Percentiles rank a stretch among this genome's conserved stretches.
These are phyloP conservation scores for Candida orba DNA, from an alignment of 805 yeast species.

Conservation along the genomic window DNA sequence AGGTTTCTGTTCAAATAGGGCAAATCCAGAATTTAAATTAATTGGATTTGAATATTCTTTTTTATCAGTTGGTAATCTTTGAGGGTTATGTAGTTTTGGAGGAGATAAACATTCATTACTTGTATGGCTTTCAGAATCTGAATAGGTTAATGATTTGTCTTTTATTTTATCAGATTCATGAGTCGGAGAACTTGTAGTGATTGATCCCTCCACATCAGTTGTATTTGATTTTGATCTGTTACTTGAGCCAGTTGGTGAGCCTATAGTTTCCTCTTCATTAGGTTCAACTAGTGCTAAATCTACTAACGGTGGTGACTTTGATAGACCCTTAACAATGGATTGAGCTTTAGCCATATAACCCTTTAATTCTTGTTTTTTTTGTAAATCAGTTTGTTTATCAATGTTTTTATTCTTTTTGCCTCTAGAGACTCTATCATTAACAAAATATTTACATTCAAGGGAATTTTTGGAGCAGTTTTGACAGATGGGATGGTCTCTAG, in stretches of 20 bases:
- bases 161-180: conserved; percentile 14
- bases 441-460: conserved; percentile 46
- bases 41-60: neutral
- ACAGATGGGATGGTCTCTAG: conserved; percentile 46
- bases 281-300: neutral
- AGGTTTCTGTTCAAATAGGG: conserved; percentile 3
- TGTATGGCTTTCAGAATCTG: conserved; percentile 21
- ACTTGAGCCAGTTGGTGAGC: neutral
- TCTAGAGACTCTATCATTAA: conserved; percentile 44
- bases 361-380: conserved; percentile 20
- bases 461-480: conserved; percentile 41
- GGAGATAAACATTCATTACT: conserved; percentile 24
- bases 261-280: neutral
- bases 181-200: conserved; percentile 1
- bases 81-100: conserved; percentile 22
- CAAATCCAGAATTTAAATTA: neutral
- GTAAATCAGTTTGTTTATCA: conserved; percentile 18
- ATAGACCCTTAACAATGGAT: conserved; percentile 5
- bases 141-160: conserved; percentile 17
- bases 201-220: neutral
- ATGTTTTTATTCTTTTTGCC: conserved; percentile 22
- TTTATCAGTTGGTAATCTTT: conserved; percentile 20
- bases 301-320: neutral
- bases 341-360: conserved; percentile 20
- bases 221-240: neutral